Percentiles rank a stretch among this genome's conserved stretches.
These are phyloP conservation scores for Cynara cardunculus DNA, from an alignment of 129 eudicot species.

Conservation along the genomic window DNA sequence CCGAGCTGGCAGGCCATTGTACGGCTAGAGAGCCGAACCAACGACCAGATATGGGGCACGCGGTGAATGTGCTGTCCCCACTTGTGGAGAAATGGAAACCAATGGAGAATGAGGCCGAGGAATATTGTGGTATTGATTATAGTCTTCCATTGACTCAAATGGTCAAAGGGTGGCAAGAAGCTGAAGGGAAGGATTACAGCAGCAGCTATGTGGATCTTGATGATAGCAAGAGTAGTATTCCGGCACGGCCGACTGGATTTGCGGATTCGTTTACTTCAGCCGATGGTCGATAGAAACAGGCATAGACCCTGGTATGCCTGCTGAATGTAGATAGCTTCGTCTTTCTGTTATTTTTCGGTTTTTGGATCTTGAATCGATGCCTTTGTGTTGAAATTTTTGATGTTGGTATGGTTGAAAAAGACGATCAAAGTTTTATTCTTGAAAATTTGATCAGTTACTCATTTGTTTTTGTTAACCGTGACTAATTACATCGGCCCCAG, in stretches of 20 bases:
- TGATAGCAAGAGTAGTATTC: conserved; percentile 93
- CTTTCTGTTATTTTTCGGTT: neutral
- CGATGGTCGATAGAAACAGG: conserved; percentile 65
- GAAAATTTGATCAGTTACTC: neutral
- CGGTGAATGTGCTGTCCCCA: conserved; percentile 76
- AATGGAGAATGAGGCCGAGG: conserved; percentile 71
- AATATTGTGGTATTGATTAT: conserved; percentile 86
- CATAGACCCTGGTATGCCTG: neutral
- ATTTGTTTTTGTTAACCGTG: neutral
- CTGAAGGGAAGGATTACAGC: conserved; percentile 68
- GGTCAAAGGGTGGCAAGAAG: conserved; percentile 99
- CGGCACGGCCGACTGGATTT: conserved; percentile 90
- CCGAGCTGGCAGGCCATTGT: conserved; percentile 99
- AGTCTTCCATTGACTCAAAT: conserved; percentile 92
- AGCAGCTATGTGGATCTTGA: conserved; percentile 65
- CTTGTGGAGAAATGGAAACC: conserved; percentile 99
- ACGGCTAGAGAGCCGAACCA: conserved; percentile 89
- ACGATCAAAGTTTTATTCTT: neutral
- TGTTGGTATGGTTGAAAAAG: neutral
- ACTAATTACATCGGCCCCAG: neutral
- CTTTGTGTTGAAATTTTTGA: neutral
- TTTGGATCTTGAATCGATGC: neutral
- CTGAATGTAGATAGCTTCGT: conserved; percentile 41
- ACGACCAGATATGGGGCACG: conserved; percentile 96
- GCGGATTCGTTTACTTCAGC: conserved; percentile 92